These are phyloP conservation scores for Mycena kentingensis DNA, from an alignment of 768 basidiomycete genomes.

Conservation along the genomic window DNA sequence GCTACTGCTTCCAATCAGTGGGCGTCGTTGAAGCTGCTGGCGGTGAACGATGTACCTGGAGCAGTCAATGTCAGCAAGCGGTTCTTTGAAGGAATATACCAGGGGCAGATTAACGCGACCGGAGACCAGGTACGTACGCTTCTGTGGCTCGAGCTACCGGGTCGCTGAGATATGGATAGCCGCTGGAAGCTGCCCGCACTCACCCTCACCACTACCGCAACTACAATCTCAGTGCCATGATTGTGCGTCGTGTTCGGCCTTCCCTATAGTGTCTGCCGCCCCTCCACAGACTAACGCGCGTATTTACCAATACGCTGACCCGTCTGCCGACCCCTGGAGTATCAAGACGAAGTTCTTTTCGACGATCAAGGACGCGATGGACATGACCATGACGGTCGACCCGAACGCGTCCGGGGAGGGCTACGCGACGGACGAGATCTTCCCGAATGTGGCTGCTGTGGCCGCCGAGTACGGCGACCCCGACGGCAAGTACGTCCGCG, in stretches of 20 bases:
- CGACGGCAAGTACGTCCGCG: constrained; percentile 54
- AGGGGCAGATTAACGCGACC: constrained; percentile 50
- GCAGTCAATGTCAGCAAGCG: no score
- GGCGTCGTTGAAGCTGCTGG: constrained; percentile 55
- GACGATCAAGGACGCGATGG: no score
- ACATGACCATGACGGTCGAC: no score
- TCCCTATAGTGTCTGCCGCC: not conserved
- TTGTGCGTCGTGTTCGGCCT: constrained; percentile 40
- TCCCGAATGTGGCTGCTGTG: no score
- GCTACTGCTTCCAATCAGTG: constrained; percentile 64
- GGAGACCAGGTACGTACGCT: constrained; percentile 63
- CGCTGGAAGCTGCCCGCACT: constrained; percentile 69
- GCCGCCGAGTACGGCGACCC: no score
- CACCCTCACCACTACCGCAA: no score
- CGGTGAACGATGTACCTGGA: constrained; percentile 51
- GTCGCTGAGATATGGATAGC: constrained; percentile 41
- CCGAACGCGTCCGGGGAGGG: no score
- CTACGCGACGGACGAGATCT: no score
- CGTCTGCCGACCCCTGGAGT: constrained; percentile 50
- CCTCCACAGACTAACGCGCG: constrained; percentile 54
- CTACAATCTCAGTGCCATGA: no score
- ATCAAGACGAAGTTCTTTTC: constrained; percentile 49
- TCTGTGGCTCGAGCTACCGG: not conserved
- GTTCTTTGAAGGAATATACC: no score
- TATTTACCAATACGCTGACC: no score